Conservation (phyloP, 108 stramenopile genomes). For the Nitzschia sp. region DNA sequence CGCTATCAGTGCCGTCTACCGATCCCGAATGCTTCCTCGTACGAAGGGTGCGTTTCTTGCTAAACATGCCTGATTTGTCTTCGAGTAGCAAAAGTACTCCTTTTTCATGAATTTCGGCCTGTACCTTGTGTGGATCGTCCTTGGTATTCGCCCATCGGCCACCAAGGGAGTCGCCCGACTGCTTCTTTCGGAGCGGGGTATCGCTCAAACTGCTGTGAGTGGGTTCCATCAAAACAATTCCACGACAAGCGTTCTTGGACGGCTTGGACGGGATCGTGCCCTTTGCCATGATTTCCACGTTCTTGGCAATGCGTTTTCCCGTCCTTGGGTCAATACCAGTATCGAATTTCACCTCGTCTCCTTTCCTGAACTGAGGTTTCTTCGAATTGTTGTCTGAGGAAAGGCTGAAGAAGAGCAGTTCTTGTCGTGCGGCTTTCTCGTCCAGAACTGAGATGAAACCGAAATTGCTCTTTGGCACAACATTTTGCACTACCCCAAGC, state of each 20-base stretch:
- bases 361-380: conserved; percentile 44
- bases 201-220: conserved; percentile 59
- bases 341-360: conserved; percentile 77
- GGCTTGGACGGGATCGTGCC: conserved; percentile 56
- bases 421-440: conserved; percentile 56
- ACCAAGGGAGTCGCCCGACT: conserved; percentile 1
- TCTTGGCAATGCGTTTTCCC: conserved; percentile 65
- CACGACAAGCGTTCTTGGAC: conserved; percentile 58
- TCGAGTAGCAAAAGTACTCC: conserved; percentile 67
- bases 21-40: conserved; percentile 16
- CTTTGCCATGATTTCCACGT: conserved; percentile 53
- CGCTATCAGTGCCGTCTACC: conserved; percentile 18
- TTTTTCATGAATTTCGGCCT: conserved; percentile 41
- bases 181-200: conserved; percentile 32
- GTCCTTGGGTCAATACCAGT: conserved; percentile 49
- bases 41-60: conserved; percentile 15
- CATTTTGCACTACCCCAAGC: conserved; percentile 69
- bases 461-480: conserved; percentile 63
- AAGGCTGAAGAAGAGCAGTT: conserved; percentile 68
- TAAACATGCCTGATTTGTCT: conserved; percentile 67
- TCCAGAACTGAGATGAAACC: conserved; percentile 79
- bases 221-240: conserved; percentile 76
- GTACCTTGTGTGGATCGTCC: conserved; percentile 21
- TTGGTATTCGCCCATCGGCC: conserved; percentile 57
- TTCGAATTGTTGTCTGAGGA: conserved; percentile 25